Conservation (phyloP, 1,284 basidiomycete genomes). For the Ustilago trichophora region DNA sequence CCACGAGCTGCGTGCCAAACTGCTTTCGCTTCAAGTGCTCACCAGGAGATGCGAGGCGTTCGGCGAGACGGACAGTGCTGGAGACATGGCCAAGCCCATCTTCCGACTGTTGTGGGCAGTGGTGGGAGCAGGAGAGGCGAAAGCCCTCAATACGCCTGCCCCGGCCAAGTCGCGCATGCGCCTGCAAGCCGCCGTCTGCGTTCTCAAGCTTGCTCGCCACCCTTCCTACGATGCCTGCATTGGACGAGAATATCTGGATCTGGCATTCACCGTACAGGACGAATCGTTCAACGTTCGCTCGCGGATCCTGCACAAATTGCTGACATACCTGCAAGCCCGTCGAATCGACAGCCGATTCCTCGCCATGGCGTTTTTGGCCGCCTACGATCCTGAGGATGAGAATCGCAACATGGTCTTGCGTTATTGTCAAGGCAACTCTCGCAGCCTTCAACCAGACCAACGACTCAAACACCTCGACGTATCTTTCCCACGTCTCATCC, state of each 20-base stretch:
- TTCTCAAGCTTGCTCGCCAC: constrained; percentile 81
- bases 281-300: constrained; percentile 85
- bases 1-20: constrained; percentile 37
- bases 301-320: constrained; percentile 79
- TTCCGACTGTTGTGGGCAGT: constrained; percentile 53
- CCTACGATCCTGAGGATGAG: constrained; percentile 84
- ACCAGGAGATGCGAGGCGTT: constrained; percentile 49
- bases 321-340: constrained; percentile 73
- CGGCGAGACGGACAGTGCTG: constrained; percentile 33
- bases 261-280: constrained; percentile 85
- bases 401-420: constrained; percentile 49
- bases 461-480: constrained; percentile 73
- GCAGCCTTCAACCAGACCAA: constrained; percentile 19
- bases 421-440: constrained; percentile 23
- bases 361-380: constrained; percentile 84
- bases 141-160: constrained; percentile 42
- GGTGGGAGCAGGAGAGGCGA: constrained; percentile 47
- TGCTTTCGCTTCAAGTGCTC: constrained; percentile 51
- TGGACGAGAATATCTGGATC: constrained; percentile 75
- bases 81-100: constrained; percentile 51
- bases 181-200: constrained; percentile 79
- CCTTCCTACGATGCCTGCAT: constrained; percentile 72
- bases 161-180: constrained; percentile 71
- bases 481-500: constrained; percentile 83
- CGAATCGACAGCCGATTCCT: constrained; percentile 80